A percentile compares a stretch with the other conserved stretches of the same genome.
Conservation (phyloP, 805 yeast genomes). For the Yarrowia divulgata region DNA sequence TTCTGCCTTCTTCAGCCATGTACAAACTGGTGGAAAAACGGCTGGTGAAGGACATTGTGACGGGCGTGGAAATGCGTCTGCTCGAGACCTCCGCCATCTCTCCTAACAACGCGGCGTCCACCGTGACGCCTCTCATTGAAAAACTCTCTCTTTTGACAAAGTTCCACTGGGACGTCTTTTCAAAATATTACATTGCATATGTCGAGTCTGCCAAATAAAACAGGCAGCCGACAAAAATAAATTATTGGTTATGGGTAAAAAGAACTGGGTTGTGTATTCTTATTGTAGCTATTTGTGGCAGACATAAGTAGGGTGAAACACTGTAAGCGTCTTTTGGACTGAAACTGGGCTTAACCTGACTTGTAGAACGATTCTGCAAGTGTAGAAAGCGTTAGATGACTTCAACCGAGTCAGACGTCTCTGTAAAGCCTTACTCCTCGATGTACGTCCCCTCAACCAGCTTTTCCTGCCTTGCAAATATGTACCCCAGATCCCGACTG, state of each 20-base stretch:
- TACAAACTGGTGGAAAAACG: slow-evolving; percentile 77
- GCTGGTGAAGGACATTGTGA: slow-evolving; percentile 42
- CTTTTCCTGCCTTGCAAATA: background rate
- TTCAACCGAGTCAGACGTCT: no score
- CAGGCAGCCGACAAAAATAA: slow-evolving; percentile 13
- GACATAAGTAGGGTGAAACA: background rate
- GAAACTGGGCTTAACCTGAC: no score
- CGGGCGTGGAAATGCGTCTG: slow-evolving; percentile 22
- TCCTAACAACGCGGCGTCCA: slow-evolving; percentile 38
- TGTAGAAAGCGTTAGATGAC: no score
- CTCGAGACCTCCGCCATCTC: slow-evolving; percentile 38
- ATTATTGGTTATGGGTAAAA: slow-evolving; percentile 34
- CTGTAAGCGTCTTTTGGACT: no score
- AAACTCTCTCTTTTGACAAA: slow-evolving; percentile 66
- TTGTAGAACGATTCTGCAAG: no score
- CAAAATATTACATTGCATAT: slow-evolving; percentile 62
- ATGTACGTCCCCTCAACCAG: background rate
- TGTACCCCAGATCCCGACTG: slow-evolving; percentile 23
- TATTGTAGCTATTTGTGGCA: background rate
- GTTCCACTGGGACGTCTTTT: slow-evolving; percentile 86
- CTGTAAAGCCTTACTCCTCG: no score
- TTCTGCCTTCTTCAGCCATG: slow-evolving; percentile 81
- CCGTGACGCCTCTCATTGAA: slow-evolving; percentile 43
- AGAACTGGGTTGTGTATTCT: no score
- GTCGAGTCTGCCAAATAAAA: slow-evolving; percentile 35